phyloP scores from a whole-genome alignment of 495 filamentous ascomycete species.

The Copromyces sp. region DNA sequence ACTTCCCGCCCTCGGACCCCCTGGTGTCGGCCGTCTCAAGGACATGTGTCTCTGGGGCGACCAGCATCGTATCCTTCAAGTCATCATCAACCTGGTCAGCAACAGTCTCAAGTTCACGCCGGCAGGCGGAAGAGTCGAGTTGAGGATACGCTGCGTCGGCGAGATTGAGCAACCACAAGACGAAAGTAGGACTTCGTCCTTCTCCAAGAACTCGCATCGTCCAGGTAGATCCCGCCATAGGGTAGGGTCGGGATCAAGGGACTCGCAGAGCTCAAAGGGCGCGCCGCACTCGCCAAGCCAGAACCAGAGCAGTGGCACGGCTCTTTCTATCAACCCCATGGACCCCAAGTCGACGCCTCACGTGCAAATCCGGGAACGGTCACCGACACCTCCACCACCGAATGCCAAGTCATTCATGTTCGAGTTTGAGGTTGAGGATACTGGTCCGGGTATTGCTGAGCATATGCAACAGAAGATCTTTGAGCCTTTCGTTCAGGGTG shows the following conservation, averaged over 20 bases:
- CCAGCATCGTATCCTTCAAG: constrained; percentile 76
- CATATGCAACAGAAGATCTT: constrained; percentile 72
- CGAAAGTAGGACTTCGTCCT: constrained; percentile 39
- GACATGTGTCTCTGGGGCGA: constrained; percentile 81
- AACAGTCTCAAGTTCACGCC: constrained; percentile 93
- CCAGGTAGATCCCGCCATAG: constrained; percentile 30
- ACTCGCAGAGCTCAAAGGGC: constrained; percentile 36
- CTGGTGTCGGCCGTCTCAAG: constrained; percentile 53
- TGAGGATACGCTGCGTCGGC: constrained; percentile 62
- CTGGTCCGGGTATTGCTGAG: constrained; percentile 79
- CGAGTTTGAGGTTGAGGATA: constrained; percentile 83
- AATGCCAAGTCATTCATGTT: constrained; percentile 55
- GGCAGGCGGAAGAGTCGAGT: constrained; percentile 57
- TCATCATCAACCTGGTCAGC: constrained; percentile 86
- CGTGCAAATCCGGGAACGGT: constrained; percentile 43
- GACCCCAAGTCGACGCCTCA: constrained; percentile 43
- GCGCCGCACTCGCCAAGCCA: constrained; percentile 10
- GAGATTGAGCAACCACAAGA: constrained; percentile 35
- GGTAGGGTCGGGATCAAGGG: constrained; percentile 39
- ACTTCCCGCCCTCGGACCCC: constrained; percentile 44
- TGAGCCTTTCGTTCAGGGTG: constrained; percentile 90
- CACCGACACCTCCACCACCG: constrained; percentile 48
- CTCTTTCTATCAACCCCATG: constrained; percentile 47
- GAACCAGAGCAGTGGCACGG: constrained; percentile 31
- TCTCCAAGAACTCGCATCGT: constrained; percentile 35